Percentiles rank a stretch among this genome's conserved stretches.
Evolutionary conservation across 1,139 yeast species (phyloP).

Genomic region (Scheffersomyces segobiensis): DNA sequence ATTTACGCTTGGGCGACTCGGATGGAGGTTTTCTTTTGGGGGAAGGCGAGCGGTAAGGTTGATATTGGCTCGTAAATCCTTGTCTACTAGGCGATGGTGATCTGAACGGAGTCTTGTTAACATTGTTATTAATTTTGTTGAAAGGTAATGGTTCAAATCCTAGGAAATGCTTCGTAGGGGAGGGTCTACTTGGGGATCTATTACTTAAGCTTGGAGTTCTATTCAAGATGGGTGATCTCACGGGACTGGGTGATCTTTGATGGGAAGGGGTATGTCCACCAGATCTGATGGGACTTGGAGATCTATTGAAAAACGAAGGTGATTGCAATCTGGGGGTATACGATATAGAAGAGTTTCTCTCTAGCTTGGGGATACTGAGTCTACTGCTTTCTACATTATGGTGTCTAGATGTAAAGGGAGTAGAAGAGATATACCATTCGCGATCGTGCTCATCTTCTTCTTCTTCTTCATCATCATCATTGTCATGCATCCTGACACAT

Average conservation of each 20-base stretch:
- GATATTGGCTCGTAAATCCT: neutral
- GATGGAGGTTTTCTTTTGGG: conserved; percentile 3
- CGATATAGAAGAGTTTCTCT: neutral
- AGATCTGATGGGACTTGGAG: conserved; percentile 13
- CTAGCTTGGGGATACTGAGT: neutral
- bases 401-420: conserved; percentile 18
- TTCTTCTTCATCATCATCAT: conserved; percentile 11
- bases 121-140: neutral
- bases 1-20: neutral
- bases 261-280: neutral
- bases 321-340: neutral
- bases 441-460: conserved; percentile 13
- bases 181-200: conserved; percentile 8
- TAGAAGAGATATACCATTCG: conserved; percentile 22
- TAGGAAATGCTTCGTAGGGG: conserved; percentile 8
- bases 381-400: neutral
- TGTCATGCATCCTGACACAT: conserved; percentile 4
- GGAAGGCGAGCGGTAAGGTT: conserved; percentile 6
- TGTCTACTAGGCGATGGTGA: conserved; percentile 11
- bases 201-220: neutral
- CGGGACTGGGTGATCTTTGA: conserved; percentile 8
- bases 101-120: conserved; percentile 6
- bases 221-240: neutral
- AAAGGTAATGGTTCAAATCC: neutral
- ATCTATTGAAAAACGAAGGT: conserved; percentile 7